phyloP scores from a whole-genome alignment of 2,329 filamentous ascomycete species.

The Aspergillus glaucus region DNA sequence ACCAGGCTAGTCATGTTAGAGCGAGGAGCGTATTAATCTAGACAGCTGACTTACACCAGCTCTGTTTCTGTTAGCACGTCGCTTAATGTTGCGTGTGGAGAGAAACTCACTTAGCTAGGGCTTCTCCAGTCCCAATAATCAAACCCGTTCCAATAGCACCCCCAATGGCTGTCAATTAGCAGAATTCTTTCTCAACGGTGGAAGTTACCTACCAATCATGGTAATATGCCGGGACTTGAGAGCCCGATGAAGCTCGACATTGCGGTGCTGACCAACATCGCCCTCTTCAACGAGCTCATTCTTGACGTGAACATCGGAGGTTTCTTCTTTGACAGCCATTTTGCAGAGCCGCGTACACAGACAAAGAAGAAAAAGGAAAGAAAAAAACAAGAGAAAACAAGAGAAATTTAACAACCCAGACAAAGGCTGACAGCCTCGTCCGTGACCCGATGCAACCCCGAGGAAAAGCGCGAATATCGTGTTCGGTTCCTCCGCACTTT shows the following conservation, averaged over 20 bases:
- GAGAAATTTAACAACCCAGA: too few relatives aligned
- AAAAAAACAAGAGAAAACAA: neutral
- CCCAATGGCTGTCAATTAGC: conserved; percentile 30
- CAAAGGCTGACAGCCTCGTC: neutral
- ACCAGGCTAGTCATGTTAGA: conserved; percentile 24
- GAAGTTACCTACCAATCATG: conserved; percentile 32
- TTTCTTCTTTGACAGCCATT: conserved; percentile 12
- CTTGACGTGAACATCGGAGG: conserved; percentile 11
- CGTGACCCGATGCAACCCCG: neutral
- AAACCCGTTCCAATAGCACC: conserved; percentile 40
- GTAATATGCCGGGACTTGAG: conserved; percentile 37
- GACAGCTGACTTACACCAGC: conserved; percentile 29
- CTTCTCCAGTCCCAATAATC: conserved; percentile 36
- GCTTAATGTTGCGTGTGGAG: neutral
- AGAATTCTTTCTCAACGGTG: neutral
- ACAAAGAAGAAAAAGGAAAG: neutral
- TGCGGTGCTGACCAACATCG: conserved; percentile 9
- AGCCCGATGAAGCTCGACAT: conserved; percentile 35
- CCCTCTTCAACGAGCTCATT: conserved; percentile 12
- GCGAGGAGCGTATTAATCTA: neutral
- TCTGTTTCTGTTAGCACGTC: conserved; percentile 17
- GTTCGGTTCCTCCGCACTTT: neutral
- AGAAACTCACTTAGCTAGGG: conserved; percentile 28
- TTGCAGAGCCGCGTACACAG: neutral
- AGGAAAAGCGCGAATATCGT: neutral